Percentiles rank a stretch among this genome's conserved stretches.
Conservation (phyloP, 1,139 yeast genomes). For the Hyphopichia fennica region DNA sequence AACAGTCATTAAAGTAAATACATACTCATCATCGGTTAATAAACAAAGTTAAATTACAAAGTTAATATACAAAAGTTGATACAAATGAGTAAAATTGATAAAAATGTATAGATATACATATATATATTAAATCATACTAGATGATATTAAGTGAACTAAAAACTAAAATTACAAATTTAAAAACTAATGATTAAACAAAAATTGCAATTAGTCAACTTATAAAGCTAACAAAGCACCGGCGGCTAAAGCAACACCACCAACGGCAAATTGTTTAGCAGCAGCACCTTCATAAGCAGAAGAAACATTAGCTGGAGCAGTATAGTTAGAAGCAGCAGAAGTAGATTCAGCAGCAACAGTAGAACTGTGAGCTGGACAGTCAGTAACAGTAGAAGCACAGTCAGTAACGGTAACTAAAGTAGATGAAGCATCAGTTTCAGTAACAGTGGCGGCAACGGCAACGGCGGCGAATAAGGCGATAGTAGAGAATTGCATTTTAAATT, state of each 20-base stretch:
- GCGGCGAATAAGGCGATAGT: slow-evolving; percentile 45
- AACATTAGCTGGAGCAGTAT: slow-evolving; percentile 31
- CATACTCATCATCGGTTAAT: too few relatives aligned
- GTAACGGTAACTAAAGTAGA: slow-evolving; percentile 43
- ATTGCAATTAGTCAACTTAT: slow-evolving; percentile 31
- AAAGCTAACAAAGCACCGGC: slow-evolving; percentile 56
- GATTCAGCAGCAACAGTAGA: slow-evolving; percentile 16
- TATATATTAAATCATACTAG: too few relatives aligned
- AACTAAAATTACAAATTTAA: not conserved
- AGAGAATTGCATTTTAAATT: slow-evolving; percentile 43
- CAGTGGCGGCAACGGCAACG: slow-evolving; percentile 35
- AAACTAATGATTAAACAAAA: not conserved
- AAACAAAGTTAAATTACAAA: slow-evolving; percentile 1
- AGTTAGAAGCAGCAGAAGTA: slow-evolving; percentile 18
- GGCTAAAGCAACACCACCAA: slow-evolving; percentile 51
- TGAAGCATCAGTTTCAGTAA: slow-evolving; percentile 30
- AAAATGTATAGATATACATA: not conserved
- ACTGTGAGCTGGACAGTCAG: slow-evolving; percentile 40
- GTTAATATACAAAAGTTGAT: not conserved
- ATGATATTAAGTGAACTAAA: not conserved
- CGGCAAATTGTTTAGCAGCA: slow-evolving; percentile 36
- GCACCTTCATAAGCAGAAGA: slow-evolving; percentile 40
- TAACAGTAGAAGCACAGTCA: slow-evolving; percentile 38
- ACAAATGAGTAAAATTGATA: too few relatives aligned
- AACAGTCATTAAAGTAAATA: too few relatives aligned